Conservation (phyloP, 2,329 filamentous ascomycete genomes). For the Mycosphaerelloides madeirae region DNA sequence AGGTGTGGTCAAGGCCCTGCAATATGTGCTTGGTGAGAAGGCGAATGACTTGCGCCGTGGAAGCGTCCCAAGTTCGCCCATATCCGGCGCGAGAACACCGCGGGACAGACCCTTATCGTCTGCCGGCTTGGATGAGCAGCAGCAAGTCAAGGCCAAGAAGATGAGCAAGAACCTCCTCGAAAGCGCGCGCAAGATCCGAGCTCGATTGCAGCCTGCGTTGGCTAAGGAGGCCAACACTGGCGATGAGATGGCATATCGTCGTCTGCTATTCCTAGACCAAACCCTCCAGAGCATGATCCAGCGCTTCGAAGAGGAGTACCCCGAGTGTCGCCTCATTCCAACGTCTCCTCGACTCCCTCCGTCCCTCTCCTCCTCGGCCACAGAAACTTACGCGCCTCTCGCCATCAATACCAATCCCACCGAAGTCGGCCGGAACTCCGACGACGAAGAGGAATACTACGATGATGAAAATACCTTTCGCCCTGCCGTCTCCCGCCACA, state of each 20-base stretch:
- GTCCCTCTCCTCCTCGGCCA: constrained; percentile 15
- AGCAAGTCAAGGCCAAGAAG: constrained; percentile 68
- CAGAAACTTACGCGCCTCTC: constrained; percentile 12
- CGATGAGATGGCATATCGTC: constrained; percentile 73
- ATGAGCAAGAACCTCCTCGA: constrained; percentile 88
- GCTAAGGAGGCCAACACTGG: constrained; percentile 65
- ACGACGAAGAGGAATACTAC: constrained; percentile 29
- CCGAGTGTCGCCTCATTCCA: constrained; percentile 64
- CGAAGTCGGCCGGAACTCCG: constrained; percentile 22
- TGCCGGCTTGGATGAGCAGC: constrained; percentile 29
- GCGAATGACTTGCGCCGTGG: constrained; percentile 43
- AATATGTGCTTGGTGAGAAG: constrained; percentile 82
- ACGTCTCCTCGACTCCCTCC: constrained; percentile 12
- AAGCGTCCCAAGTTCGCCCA: constrained; percentile 34
- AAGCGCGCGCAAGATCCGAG: constrained; percentile 82
- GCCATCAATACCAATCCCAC: constrained; percentile 11
- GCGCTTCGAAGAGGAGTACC: constrained; percentile 93
- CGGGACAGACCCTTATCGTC: constrained; percentile 22
- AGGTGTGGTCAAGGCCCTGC: constrained; percentile 87
- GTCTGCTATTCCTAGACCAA: constrained; percentile 78
- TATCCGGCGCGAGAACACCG: constrained; percentile 46
- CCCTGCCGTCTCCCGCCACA: constrained; percentile 50
- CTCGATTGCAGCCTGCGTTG: constrained; percentile 76
- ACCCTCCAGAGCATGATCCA: constrained; percentile 89
- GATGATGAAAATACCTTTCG: constrained; percentile 34